phyloP scores from a whole-genome alignment of 768 basidiomycete genomes.

The Trametes cinnabarina region DNA sequence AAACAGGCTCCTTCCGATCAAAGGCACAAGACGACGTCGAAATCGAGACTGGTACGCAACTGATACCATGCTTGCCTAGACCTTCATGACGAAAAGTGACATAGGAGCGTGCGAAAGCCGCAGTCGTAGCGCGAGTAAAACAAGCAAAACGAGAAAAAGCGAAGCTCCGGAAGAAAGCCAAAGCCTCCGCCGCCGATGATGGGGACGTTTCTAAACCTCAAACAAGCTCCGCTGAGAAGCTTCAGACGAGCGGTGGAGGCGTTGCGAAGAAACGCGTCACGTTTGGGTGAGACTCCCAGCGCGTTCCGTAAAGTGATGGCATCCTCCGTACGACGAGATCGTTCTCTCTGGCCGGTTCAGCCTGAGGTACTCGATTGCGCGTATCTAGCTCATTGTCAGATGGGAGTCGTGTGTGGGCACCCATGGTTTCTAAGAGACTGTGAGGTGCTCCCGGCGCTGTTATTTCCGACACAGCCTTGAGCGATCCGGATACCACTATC shows the following conservation, averaged over 20 bases:
- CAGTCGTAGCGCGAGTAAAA: constrained; percentile 19
- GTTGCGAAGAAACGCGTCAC: constrained; percentile 15
- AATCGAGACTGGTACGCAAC: constrained; percentile 22
- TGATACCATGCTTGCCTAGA: not conserved
- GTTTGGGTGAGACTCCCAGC: constrained; percentile 10
- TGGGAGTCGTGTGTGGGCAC: not conserved
- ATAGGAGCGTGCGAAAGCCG: constrained; percentile 25
- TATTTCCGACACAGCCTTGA: constrained; percentile 12
- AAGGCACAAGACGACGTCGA: constrained; percentile 9
- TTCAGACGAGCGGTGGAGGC: not conserved
- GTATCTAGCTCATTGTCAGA: not conserved
- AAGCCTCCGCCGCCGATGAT: not conserved
- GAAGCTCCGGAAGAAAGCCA: constrained; percentile 18
- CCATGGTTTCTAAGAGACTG: not conserved
- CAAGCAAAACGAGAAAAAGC: constrained; percentile 24
- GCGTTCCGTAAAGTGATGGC: not conserved
- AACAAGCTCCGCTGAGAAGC: not conserved
- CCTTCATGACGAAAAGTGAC: not conserved
- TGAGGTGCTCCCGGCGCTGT: not conserved
- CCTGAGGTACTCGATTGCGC: not conserved
- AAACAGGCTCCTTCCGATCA: not conserved
- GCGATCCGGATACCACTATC: not conserved
- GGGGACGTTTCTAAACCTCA: not conserved
- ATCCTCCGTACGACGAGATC: not conserved
- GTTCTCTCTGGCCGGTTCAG: not conserved